Evolutionary conservation across 768 basidiomycete genomes (phyloP).

Genomic region (Cystobasidium onofrii): DNA sequence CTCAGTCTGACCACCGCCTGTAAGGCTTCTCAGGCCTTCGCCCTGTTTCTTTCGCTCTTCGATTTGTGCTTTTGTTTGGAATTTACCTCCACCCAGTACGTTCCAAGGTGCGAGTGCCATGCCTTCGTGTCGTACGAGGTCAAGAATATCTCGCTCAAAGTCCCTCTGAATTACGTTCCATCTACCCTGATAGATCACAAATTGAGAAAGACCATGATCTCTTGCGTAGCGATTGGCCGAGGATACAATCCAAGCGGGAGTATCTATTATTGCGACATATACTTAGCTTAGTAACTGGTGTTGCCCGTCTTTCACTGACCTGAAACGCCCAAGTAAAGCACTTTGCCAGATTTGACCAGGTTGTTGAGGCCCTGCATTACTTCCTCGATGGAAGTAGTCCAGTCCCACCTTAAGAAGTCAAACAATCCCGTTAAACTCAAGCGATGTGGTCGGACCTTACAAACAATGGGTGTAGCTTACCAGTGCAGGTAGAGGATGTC

Average conservation of each 20-base stretch:
- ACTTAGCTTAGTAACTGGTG: too few relatives aligned
- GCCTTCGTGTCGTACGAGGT: slow-evolving; percentile 14
- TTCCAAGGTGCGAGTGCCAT: slow-evolving; percentile 24
- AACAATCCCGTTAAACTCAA: too few relatives aligned
- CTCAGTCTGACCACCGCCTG: slow-evolving; percentile 16
- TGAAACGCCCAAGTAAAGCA: slow-evolving; percentile 53
- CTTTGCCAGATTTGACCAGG: slow-evolving; percentile 54
- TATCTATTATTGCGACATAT: too few relatives aligned
- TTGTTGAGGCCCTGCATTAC: slow-evolving; percentile 55
- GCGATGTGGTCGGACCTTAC: too few relatives aligned
- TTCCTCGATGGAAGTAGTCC: slow-evolving; percentile 53
- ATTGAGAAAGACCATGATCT: slow-evolving; percentile 52
- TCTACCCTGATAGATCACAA: slow-evolving; percentile 54
- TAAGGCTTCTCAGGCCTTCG: background rate
- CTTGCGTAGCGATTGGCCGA: slow-evolving; percentile 53
- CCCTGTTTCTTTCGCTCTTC: slow-evolving; percentile 29
- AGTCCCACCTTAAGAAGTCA: slow-evolving; percentile 55
- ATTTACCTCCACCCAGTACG: slow-evolving; percentile 23
- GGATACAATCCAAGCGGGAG: slow-evolving; percentile 53
- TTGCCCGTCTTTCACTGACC: too few relatives aligned
- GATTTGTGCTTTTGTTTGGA: slow-evolving; percentile 20
- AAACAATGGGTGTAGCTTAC: slow-evolving; percentile 31
- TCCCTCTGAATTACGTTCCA: slow-evolving; percentile 45
- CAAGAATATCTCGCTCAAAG: slow-evolving; percentile 54
- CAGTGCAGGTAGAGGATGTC: slow-evolving; percentile 52